Conservation (phyloP, 495 filamentous ascomycete species). For the Lophiostoma macrostomum region DNA sequence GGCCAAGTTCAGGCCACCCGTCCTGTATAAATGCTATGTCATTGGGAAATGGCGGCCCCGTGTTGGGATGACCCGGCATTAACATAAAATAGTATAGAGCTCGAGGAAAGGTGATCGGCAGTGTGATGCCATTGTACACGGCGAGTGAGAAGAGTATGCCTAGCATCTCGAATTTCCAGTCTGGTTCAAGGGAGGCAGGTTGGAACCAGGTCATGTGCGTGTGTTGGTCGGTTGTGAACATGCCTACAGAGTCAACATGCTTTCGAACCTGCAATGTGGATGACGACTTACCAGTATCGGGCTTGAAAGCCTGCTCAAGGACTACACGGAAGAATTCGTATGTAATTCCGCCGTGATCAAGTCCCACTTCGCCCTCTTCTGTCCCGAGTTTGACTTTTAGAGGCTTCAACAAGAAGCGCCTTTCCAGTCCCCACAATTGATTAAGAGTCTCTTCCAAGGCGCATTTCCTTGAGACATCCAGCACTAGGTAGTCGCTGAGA, state of each 20-base stretch:
- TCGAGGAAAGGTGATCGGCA: conserved; percentile 83
- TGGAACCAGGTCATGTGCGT: conserved; percentile 85
- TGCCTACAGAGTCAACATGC: too few species aligned
- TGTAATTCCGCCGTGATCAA: conserved; percentile 91
- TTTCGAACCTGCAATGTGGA: too few species aligned
- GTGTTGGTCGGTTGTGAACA: conserved; percentile 70
- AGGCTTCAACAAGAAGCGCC: conserved; percentile 76
- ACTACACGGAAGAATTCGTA: conserved; percentile 91
- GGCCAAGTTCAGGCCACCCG: conserved; percentile 79
- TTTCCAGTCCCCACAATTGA: conserved; percentile 82
- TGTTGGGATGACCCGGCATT: conserved; percentile 34
- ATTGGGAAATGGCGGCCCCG: conserved; percentile 13
- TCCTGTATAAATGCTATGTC: conserved; percentile 65
- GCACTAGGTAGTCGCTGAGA: conserved; percentile 67
- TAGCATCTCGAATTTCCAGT: conserved; percentile 87
- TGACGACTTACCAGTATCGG: conserved; percentile 69
- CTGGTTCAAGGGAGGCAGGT: conserved; percentile 70
- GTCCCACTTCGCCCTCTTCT: conserved; percentile 76
- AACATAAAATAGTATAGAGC: conserved; percentile 81
- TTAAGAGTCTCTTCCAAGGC: conserved; percentile 77
- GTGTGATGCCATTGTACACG: conserved; percentile 88
- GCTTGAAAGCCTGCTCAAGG: conserved; percentile 71
- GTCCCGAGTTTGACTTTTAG: conserved; percentile 84
- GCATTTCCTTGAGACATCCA: conserved; percentile 68
- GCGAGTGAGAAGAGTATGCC: conserved; percentile 85